Conservation (phyloP, 176 grass and related monocot species). For the Puccinellia tenuiflora region DNA sequence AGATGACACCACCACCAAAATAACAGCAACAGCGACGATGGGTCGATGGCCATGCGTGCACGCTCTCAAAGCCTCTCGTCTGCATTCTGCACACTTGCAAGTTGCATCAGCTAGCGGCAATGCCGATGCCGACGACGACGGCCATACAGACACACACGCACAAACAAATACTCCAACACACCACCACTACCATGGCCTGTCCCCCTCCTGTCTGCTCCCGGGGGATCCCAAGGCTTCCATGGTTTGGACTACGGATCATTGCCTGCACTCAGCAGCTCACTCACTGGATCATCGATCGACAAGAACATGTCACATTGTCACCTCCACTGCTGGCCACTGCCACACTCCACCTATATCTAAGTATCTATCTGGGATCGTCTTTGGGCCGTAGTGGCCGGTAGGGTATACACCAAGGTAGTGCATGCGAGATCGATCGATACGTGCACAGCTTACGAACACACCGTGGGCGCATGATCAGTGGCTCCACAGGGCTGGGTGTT, state of each 20-base stretch:
- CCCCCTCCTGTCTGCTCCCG: constrained; percentile 46
- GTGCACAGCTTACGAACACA: neutral
- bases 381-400: constrained; percentile 30
- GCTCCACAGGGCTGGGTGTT: constrained; percentile 30
- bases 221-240: constrained; percentile 37
- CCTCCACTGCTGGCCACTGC: constrained; percentile 8
- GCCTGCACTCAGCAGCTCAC: constrained; percentile 51
- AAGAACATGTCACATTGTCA: constrained; percentile 42
- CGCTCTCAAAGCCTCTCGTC: neutral
- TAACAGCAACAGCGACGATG: neutral
- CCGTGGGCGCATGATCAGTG: neutral
- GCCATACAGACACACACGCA: neutral
- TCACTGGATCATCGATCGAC: constrained; percentile 3
- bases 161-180: neutral
- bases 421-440: neutral
- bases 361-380: constrained; percentile 16
- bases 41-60: constrained; percentile 19
- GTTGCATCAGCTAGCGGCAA: constrained; percentile 10
- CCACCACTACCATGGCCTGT: constrained; percentile 37
- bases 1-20: constrained; percentile 40
- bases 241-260: constrained; percentile 37
- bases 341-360: neutral
- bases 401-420: constrained; percentile 11
- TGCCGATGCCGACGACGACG: constrained; percentile 24
- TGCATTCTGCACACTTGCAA: neutral